phyloP scores from a whole-genome alignment of 176 grass and related monocot species.

The Rhipidocladum racemiflorum region DNA sequence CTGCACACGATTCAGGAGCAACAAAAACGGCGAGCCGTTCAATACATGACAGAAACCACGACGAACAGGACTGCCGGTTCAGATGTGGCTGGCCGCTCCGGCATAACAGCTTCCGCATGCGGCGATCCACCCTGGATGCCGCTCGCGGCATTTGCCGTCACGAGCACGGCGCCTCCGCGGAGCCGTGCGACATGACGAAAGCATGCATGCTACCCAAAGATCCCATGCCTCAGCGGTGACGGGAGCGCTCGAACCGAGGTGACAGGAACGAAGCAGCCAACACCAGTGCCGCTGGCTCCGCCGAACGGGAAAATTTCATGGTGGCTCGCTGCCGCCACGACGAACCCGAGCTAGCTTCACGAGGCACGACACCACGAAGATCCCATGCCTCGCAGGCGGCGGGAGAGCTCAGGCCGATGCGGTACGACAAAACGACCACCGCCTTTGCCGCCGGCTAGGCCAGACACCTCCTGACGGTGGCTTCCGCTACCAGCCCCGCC shows the following conservation, averaged over 20 bases:
- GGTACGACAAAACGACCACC: neutral
- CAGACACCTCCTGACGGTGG: neutral
- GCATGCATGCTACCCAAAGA: slow-evolving; percentile 53
- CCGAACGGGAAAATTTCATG: neutral
- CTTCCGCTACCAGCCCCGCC: neutral
- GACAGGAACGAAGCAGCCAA: neutral
- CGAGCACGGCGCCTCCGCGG: slow-evolving; percentile 30
- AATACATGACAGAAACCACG: slow-evolving; percentile 21
- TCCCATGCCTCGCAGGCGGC: slow-evolving; percentile 23
- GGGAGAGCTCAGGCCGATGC: slow-evolving; percentile 10
- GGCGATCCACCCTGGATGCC: slow-evolving; percentile 37
- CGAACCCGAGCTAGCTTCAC: neutral
- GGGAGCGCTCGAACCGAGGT: slow-evolving; percentile 6
- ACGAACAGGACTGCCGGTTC: slow-evolving; percentile 24
- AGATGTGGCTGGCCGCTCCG: slow-evolving; percentile 1
- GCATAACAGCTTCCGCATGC: neutral
- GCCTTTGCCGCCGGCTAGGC: neutral
- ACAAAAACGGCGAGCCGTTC: slow-evolving; percentile 17
- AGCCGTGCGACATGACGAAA: slow-evolving; percentile 44
- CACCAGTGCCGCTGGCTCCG: neutral
- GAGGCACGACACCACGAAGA: slow-evolving; percentile 30
- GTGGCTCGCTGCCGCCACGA: neutral
- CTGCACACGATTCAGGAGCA: slow-evolving; percentile 30
- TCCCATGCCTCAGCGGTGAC: slow-evolving; percentile 26
- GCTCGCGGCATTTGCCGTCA: slow-evolving; percentile 30